A percentile compares a stretch with the other conserved stretches of the same genome.
phyloP scores from a whole-genome alignment of 192 early-diverging fungal genomes.

The Coemansia sp. region DNA sequence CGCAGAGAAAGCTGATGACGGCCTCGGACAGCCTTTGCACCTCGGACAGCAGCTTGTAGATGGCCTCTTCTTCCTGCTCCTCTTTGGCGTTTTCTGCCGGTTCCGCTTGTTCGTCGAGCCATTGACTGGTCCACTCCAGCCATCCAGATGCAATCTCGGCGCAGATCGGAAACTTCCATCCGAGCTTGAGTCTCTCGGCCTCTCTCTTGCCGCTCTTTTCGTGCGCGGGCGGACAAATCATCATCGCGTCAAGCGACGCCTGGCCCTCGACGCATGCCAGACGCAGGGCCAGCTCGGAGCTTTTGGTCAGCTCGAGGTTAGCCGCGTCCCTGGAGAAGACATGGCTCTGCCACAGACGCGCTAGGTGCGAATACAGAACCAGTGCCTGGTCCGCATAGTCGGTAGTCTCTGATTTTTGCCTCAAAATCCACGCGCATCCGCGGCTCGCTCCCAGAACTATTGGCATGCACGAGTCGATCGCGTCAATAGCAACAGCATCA shows the following conservation, averaged over 20 bases:
- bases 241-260: conserved; percentile 39
- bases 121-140: conserved; percentile 38
- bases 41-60: conserved; percentile 34
- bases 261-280: conserved; percentile 44
- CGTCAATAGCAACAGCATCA: conserved; percentile 8
- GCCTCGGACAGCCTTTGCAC: conserved; percentile 27
- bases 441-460: conserved; percentile 17
- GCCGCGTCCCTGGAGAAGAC: conserved; percentile 12
- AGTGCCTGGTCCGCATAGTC: conserved; percentile 35
- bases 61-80: conserved; percentile 11
- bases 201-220: background rate
- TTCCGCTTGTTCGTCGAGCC: conserved; percentile 26
- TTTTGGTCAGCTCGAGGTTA: background rate
- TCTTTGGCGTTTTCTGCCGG: background rate
- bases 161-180: conserved; percentile 47
- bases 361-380: conserved; percentile 40
- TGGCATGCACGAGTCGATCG: background rate
- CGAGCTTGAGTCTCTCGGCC: conserved; percentile 12
- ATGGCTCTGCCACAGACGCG: conserved; percentile 33
- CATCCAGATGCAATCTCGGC: conserved; percentile 36
- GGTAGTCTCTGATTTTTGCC: conserved; percentile 30
- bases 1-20: conserved; percentile 23
- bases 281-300: conserved; percentile 27
- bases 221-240: conserved; percentile 24
- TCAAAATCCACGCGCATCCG: conserved; percentile 30